Evolutionary conservation across 2,329 filamentous ascomycete genomes (phyloP).

Genomic region (Fusarium oxysporum): DNA sequence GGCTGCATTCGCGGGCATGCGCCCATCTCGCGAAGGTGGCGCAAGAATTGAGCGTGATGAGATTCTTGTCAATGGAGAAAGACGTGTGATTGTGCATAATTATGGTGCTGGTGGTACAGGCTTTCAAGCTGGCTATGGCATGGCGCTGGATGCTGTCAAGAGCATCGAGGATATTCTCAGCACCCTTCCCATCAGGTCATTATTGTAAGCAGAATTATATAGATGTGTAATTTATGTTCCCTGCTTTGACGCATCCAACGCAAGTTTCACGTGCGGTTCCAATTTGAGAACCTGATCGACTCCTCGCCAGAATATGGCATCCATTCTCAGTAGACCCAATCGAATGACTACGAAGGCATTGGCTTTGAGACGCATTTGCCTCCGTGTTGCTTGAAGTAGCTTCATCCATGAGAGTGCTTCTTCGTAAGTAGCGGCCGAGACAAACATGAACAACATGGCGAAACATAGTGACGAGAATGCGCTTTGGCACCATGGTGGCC

Average conservation of each 20-base stretch:
- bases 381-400: not conserved
- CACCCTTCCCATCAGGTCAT: not conserved
- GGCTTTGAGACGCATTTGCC: constrained; percentile 1
- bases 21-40: constrained; percentile 1
- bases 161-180: not conserved
- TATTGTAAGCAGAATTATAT: not conserved
- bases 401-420: not conserved
- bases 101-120: constrained; percentile 8
- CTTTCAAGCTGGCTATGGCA: constrained; percentile 5
- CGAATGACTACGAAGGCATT: not conserved
- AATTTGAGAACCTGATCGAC: not conserved
- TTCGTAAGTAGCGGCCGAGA: not conserved
- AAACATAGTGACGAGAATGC: not conserved
- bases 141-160: constrained; percentile 1
- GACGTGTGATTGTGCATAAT: not conserved
- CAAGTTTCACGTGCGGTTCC: constrained; percentile 3
- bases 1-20: not conserved
- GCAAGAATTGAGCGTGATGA: not conserved
- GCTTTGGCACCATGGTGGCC: not conserved
- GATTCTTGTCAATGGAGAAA: not conserved
- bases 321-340: not conserved
- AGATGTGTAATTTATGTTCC: rapidly evolving
- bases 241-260: not conserved
- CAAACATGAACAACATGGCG: not conserved
- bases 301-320: not conserved